Conservation (phyloP, 768 basidiomycete species). For the Tubosaeta sp. region DNA sequence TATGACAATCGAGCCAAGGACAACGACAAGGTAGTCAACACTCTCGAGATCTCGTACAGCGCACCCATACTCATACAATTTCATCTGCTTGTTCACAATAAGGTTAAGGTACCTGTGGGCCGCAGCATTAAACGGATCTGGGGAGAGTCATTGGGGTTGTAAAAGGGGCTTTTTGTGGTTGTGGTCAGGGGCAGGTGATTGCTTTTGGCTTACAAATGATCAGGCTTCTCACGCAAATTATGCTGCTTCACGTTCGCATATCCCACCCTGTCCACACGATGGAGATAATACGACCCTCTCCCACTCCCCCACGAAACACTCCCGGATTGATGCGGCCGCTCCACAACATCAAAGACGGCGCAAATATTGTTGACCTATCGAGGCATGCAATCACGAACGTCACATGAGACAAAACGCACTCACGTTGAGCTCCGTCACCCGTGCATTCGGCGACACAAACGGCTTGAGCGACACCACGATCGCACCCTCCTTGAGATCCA, state of each 20-base stretch:
- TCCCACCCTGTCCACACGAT: slow-evolving; percentile 69
- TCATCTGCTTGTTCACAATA: too few species aligned
- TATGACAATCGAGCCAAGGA: too few species aligned
- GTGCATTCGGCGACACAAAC: slow-evolving; percentile 72
- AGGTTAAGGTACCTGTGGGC: too few species aligned
- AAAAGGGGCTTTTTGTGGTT: too few species aligned
- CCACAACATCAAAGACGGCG: slow-evolving; percentile 75
- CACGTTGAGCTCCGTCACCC: slow-evolving; percentile 82
- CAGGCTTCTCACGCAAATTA: slow-evolving; percentile 32
- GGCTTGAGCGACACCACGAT: slow-evolving; percentile 86
- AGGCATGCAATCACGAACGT: background rate
- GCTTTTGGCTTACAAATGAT: too few species aligned
- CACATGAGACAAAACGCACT: slow-evolving; percentile 18
- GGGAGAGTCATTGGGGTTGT: too few species aligned
- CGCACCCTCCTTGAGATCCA: slow-evolving; percentile 92
- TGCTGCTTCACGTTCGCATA: slow-evolving; percentile 59
- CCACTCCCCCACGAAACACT: slow-evolving; percentile 79
- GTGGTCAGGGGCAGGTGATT: too few species aligned
- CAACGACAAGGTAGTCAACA: too few species aligned
- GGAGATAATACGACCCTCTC: slow-evolving; percentile 69
- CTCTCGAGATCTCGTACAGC: too few species aligned
- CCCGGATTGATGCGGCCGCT: slow-evolving; percentile 62
- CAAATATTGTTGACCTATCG: slow-evolving; percentile 70
- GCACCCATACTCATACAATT: too few species aligned
- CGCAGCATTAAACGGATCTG: too few species aligned